Evolutionary conservation across 2,329 filamentous ascomycete species (phyloP).

Genomic region (Colletotrichum tanaceti): DNA sequence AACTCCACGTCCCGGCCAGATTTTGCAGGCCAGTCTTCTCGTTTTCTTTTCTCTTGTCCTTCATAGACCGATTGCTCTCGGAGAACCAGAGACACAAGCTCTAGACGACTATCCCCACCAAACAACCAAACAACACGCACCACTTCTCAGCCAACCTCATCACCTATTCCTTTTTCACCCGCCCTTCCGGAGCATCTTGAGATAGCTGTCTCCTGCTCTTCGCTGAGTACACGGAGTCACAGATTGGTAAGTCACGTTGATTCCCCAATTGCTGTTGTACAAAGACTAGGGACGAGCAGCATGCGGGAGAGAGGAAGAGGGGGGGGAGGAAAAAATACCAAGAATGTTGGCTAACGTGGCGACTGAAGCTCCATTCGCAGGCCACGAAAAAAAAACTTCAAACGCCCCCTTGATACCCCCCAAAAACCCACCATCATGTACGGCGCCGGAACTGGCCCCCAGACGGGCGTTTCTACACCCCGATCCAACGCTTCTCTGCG

Average conservation of each 20-base stretch:
- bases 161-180: conserved; percentile 8
- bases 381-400: conserved; percentile 36
- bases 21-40: conserved; percentile 38
- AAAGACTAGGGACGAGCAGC: background rate
- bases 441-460: conserved; percentile 82
- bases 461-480: conserved; percentile 97
- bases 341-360: conserved; percentile 30
- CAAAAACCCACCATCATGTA: conserved; percentile 71
- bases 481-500: conserved; percentile 93
- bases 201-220: conserved; percentile 52
- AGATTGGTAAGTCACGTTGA: conserved; percentile 28
- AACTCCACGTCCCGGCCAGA: conserved; percentile 34
- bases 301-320: background rate
- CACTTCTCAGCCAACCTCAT: background rate
- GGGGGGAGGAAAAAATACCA: background rate
- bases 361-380: conserved; percentile 35
- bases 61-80: conserved; percentile 39
- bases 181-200: conserved; percentile 35
- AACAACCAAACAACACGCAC: background rate
- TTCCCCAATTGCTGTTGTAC: background rate
- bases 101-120: conserved; percentile 20
- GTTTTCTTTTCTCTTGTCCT: conserved; percentile 40
- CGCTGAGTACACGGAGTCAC: conserved; percentile 53
- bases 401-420: conserved; percentile 56
- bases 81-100: conserved; percentile 34